phyloP scores from a whole-genome alignment of 2,329 filamentous ascomycete species.

The Cercospora janseana region DNA sequence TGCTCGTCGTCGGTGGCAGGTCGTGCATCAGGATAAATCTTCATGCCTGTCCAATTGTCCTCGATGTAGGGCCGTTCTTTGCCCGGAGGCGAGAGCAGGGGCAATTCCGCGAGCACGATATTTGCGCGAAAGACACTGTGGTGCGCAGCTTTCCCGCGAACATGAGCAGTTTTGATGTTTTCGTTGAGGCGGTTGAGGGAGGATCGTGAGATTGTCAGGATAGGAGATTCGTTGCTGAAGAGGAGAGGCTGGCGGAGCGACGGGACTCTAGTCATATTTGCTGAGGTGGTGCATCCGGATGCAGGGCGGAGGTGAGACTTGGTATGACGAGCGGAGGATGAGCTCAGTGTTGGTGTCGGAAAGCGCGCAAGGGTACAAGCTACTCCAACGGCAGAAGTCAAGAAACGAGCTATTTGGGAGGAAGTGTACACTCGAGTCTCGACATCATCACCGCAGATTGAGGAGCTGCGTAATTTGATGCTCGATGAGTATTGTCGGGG shows the following conservation, averaged over 20 bases:
- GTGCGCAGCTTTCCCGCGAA: constrained; percentile 63
- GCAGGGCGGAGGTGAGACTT: no score
- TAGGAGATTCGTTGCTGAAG: constrained; percentile 90
- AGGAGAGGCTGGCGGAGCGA: constrained; percentile 62
- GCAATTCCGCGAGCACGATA: constrained; percentile 65
- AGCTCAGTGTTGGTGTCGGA: constrained; percentile 59
- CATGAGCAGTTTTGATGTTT: constrained; percentile 62
- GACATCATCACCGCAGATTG: constrained; percentile 80
- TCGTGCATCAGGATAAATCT: no score
- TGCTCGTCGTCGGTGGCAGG: no score
- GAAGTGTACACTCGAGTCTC: constrained; percentile 68
- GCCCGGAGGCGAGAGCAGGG: constrained; percentile 42
- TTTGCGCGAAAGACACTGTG: constrained; percentile 85
- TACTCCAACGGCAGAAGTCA: constrained; percentile 70
- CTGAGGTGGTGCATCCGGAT: no score
- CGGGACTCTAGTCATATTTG: constrained; percentile 38
- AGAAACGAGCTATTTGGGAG: constrained; percentile 67
- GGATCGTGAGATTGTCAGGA: constrained; percentile 75
- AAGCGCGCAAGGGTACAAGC: constrained; percentile 84
- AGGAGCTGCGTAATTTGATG: constrained; percentile 50
- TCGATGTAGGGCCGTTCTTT: constrained; percentile 68
- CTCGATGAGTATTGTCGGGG: constrained; percentile 54
- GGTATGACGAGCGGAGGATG: constrained; percentile 62
- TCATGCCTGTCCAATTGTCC: constrained; percentile 70
- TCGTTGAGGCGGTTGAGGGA: constrained; percentile 78